Conservation (phyloP, 441 rosid genomes). For the Melastoma candidum region DNA sequence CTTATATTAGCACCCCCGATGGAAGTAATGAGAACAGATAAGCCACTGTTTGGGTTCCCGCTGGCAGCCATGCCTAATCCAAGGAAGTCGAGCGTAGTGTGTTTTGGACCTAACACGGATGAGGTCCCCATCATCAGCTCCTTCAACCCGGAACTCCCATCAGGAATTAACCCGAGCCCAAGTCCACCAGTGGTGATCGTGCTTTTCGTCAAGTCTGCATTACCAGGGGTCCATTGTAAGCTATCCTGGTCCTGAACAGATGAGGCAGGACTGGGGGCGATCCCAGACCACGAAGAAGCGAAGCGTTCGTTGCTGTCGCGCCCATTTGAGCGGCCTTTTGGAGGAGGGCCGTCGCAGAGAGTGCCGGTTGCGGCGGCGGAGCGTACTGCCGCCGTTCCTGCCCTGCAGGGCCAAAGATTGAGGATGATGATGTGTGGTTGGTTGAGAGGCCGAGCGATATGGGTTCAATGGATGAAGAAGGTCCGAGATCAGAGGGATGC, state of each 20-base stretch:
- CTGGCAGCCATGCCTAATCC: slow-evolving; percentile 92
- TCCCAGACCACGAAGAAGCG: slow-evolving; percentile 70
- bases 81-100: slow-evolving; percentile 79
- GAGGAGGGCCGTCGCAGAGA: slow-evolving; percentile 86
- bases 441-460: slow-evolving; percentile 75
- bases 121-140: slow-evolving; percentile 90
- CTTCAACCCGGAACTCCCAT: slow-evolving; percentile 60
- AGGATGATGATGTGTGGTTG: slow-evolving; percentile 44
- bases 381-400: slow-evolving; percentile 63
- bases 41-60: slow-evolving; percentile 38
- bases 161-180: slow-evolving; percentile 63
- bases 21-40: slow-evolving; percentile 68
- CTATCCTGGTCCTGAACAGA: slow-evolving; percentile 33
- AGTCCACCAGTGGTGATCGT: slow-evolving; percentile 44
- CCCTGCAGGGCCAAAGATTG: slow-evolving; percentile 34
- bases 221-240: slow-evolving; percentile 42
- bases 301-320: slow-evolving; percentile 57
- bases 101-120: slow-evolving; percentile 66
- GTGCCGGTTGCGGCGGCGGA: slow-evolving; percentile 56
- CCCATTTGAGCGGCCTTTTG: slow-evolving; percentile 98
- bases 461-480: slow-evolving; percentile 40
- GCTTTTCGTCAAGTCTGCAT: slow-evolving; percentile 44
- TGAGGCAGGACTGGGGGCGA: slow-evolving; percentile 47
- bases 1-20: slow-evolving; percentile 45
- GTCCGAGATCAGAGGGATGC: slow-evolving; percentile 33